Conservation (phyloP, 2,329 filamentous ascomycete genomes). For the Colletotrichum costaricense region DNA sequence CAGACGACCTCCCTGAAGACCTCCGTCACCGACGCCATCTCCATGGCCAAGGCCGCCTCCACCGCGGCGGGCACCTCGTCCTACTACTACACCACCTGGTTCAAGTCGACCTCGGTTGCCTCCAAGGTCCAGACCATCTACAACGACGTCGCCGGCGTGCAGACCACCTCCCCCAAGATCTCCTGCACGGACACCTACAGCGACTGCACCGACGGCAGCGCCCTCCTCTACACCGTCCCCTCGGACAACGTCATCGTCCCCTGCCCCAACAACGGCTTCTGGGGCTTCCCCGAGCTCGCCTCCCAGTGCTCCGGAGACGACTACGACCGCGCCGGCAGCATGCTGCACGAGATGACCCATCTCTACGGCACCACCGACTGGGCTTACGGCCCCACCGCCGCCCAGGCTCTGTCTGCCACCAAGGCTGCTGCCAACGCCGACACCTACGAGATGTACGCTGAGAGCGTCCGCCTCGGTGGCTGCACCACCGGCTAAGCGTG, state of each 20-base stretch:
- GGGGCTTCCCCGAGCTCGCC: constrained; percentile 29
- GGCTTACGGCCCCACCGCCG: constrained; percentile 21
- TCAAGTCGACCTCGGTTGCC: constrained; percentile 25
- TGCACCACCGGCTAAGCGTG: constrained; percentile 24
- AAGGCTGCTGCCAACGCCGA: constrained; percentile 30
- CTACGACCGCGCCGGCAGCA: constrained; percentile 29
- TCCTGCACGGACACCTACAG: constrained; percentile 29
- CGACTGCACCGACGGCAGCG: constrained; percentile 28
- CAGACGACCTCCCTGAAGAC: constrained; percentile 20
- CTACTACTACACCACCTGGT: constrained; percentile 33
- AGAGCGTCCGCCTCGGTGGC: constrained; percentile 32
- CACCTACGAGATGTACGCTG: constrained; percentile 35
- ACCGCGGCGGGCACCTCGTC: constrained; percentile 6
- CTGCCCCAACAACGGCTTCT: constrained; percentile 35
- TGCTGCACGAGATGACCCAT: constrained; percentile 34
- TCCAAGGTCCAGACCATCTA: constrained; percentile 32
- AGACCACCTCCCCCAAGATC: constrained; percentile 31
- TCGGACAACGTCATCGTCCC: constrained; percentile 32
- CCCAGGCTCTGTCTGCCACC: constrained; percentile 25
- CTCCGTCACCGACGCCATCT: constrained; percentile 25
- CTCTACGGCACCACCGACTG: constrained; percentile 28
- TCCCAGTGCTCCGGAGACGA: constrained; percentile 26
- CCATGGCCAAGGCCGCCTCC: constrained; percentile 30
- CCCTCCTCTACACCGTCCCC: constrained; percentile 33
- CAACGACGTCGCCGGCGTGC: constrained; percentile 26